Evolutionary conservation across 805 yeast species (phyloP).

Genomic region (Middelhovenomyces tepae): DNA sequence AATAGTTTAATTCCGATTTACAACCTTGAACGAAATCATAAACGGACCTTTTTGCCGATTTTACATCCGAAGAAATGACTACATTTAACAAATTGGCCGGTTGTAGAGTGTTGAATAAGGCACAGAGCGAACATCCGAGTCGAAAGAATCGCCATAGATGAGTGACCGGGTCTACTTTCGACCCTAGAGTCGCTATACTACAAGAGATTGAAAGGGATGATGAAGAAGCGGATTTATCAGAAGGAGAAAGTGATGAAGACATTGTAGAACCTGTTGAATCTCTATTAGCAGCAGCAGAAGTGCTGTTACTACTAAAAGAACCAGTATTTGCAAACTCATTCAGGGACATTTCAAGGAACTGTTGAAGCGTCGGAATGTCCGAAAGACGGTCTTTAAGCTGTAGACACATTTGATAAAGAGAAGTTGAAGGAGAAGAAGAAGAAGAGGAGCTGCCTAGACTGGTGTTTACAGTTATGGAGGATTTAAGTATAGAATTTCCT

Average conservation of each 20-base stretch:
- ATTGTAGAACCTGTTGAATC: conserved; percentile 60
- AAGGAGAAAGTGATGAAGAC: conserved; percentile 47
- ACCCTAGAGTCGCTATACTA: conserved; percentile 62
- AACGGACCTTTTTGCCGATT: conserved; percentile 78
- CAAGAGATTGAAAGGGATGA: conserved; percentile 45
- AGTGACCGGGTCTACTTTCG: conserved; percentile 82
- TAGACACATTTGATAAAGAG: conserved; percentile 22
- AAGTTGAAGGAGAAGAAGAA: conserved; percentile 6
- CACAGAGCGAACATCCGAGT: conserved; percentile 86
- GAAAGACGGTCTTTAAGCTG: conserved; percentile 17
- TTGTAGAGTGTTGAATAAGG: conserved; percentile 64
- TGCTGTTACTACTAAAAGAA: too few species aligned
- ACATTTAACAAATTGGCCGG: conserved; percentile 37
- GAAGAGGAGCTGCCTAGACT: too few species aligned
- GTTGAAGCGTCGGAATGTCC: conserved; percentile 17
- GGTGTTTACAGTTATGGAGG: too few species aligned
- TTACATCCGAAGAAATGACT: conserved; percentile 69
- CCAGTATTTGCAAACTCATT: too few species aligned
- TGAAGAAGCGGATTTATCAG: conserved; percentile 19
- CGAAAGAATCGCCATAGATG: conserved; percentile 82
- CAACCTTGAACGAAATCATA: conserved; percentile 87
- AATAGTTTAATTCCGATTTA: conserved; percentile 60
- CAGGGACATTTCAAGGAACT: conserved; percentile 13
- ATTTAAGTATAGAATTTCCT: too few species aligned
- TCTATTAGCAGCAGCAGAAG: too few species aligned